Evolutionary conservation across 345 rosid genomes (phyloP).

Genomic region (Hypericum perforatum): DNA sequence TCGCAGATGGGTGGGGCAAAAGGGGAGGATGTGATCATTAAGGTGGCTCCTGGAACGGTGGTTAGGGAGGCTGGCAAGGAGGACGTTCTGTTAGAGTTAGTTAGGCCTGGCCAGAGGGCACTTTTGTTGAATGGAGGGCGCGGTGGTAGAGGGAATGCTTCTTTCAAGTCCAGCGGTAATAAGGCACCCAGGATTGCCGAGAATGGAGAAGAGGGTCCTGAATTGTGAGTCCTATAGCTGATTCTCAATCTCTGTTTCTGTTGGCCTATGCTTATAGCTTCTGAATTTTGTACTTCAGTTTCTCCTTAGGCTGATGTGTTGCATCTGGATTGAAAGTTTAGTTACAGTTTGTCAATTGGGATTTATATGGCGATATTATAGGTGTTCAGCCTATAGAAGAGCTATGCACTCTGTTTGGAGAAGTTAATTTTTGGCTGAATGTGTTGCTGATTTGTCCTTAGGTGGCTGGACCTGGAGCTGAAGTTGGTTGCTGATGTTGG

Average conservation of each 20-base stretch:
- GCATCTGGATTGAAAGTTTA: background rate
- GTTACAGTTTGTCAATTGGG: too few relatives aligned
- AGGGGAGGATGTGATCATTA: slow-evolving; percentile 77
- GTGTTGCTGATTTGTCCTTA: slow-evolving; percentile 24
- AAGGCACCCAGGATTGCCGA: slow-evolving; percentile 88
- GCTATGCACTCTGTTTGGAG: background rate
- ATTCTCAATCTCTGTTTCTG: background rate
- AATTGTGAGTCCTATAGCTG: slow-evolving; percentile 51
- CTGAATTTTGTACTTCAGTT: slow-evolving; percentile 1
- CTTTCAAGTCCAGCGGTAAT: slow-evolving; percentile 72
- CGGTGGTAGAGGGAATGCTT: slow-evolving; percentile 94
- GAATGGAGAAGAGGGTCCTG: slow-evolving; percentile 93
- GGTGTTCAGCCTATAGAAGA: background rate
- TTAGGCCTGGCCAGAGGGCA: slow-evolving; percentile 71
- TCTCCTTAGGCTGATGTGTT: background rate
- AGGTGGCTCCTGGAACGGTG: slow-evolving; percentile 81
- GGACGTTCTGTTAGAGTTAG: slow-evolving; percentile 73
- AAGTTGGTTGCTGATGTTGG: slow-evolving; percentile 90
- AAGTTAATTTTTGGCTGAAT: slow-evolving; percentile 2
- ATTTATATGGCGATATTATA: background rate
- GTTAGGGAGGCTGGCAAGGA: slow-evolving; percentile 59
- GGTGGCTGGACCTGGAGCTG: slow-evolving; percentile 95
- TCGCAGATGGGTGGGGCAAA: slow-evolving; percentile 58
- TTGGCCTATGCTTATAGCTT: background rate
- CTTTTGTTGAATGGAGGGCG: slow-evolving; percentile 81